A percentile compares a stretch with the other conserved stretches of the same genome.
Evolutionary conservation across 768 basidiomycete species (phyloP).

Genomic region (Lactarius indigo): DNA sequence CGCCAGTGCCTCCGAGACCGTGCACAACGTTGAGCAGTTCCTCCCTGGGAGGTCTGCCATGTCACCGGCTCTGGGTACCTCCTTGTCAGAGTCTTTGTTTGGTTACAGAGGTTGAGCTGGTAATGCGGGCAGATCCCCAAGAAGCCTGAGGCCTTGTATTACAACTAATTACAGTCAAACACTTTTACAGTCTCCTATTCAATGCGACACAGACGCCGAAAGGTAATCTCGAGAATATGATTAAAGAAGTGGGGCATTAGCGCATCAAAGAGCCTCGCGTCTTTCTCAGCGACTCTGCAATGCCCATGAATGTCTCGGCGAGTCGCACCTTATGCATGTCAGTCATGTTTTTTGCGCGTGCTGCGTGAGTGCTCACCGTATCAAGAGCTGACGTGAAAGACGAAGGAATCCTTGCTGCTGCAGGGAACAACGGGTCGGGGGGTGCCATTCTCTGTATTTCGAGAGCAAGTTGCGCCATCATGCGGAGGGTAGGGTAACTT

Average conservation of each 20-base stretch:
- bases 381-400: slow-evolving; percentile 26
- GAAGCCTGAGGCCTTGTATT: too few species aligned
- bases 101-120: too few species aligned
- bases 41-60: too few species aligned
- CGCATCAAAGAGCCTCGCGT: slow-evolving; percentile 47
- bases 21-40: too few species aligned
- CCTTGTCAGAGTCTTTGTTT: too few species aligned
- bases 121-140: too few species aligned
- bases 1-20: too few species aligned
- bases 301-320: slow-evolving; percentile 50
- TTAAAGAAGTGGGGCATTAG: neutral
- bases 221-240: neutral
- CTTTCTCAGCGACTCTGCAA: slow-evolving; percentile 33
- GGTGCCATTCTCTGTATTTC: slow-evolving; percentile 45
- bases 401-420: neutral
- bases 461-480: slow-evolving; percentile 49
- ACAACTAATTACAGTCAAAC: neutral
- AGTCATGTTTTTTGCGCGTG: neutral
- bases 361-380: neutral
- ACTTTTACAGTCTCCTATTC: neutral
- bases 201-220: neutral
- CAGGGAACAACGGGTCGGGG: slow-evolving; percentile 32
- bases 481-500: slow-evolving; percentile 33
- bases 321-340: slow-evolving; percentile 41
- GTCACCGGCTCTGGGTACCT: too few species aligned